These are phyloP conservation scores for Canariomyces notabilis DNA, from an alignment of 2,329 filamentous ascomycete genomes.

Conservation along the genomic window DNA sequence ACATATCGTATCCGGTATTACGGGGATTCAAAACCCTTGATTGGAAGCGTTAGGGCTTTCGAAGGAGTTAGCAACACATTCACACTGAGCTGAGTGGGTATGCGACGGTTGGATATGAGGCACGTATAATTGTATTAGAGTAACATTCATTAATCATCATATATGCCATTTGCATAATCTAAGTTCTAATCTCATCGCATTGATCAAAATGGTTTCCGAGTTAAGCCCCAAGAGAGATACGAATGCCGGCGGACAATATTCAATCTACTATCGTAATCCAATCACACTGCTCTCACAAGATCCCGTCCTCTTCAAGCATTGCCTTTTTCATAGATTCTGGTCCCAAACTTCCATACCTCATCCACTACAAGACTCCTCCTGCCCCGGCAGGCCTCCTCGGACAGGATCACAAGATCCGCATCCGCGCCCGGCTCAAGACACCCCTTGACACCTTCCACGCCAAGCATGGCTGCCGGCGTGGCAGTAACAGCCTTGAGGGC, in stretches of 20 bases:
- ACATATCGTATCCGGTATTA: conserved; percentile 75
- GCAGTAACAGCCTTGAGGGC: conserved; percentile 68
- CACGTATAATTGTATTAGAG: neutral
- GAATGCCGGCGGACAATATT: no score
- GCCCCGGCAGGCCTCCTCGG: conserved; percentile 44
- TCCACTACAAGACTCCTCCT: conserved; percentile 52
- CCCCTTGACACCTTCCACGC: conserved; percentile 63
- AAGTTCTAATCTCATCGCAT: no score
- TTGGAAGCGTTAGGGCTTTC: conserved; percentile 61
- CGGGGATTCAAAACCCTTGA: conserved; percentile 68
- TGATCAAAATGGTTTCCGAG: no score
- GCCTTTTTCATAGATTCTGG: conserved; percentile 36
- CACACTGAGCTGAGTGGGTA: conserved; percentile 19
- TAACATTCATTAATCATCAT: no score
- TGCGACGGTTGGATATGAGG: neutral
- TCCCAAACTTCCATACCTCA: conserved; percentile 76
- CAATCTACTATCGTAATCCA: no score
- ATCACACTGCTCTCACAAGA: no score
- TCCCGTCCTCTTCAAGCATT: neutral
- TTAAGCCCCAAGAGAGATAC: no score
- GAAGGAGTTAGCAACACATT: conserved; percentile 29
- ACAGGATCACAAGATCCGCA: conserved; percentile 65
- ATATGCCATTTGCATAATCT: no score
- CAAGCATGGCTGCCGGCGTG: conserved; percentile 73
- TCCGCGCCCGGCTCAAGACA: conserved; percentile 57